Evolutionary conservation across 164 flowering plant species (phyloP), one percentile per base, ranked within the genome.

Genomic region (Berberis thunbergii): DNA sequence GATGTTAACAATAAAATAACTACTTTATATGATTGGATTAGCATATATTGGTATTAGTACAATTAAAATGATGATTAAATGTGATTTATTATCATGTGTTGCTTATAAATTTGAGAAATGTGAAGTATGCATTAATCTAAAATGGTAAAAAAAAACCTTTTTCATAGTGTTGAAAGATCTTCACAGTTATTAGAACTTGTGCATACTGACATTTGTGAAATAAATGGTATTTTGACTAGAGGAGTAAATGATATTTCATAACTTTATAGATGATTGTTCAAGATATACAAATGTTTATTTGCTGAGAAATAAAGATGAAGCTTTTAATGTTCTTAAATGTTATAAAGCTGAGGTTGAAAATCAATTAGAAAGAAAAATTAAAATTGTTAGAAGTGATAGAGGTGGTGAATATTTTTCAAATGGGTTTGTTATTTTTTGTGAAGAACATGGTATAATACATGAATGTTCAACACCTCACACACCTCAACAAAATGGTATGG

Each of bases 331-430:
- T 26, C 61, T 61, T 57, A 41, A 39, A 42, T 9, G 42, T 10
- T 70, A 45, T 12, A 71, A 71, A 43, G 57, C 45, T 4, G 54
- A 61, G 39, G 66, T 57, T 42, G 64, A 57, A 11, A 62, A 40
- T 7, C 55, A 71, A 67, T 4, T 41, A 2, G 54, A 61, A 12
- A 44, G 42, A n/a, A 71, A 67, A 57, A 50, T 67, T 3, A 63
- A 71, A 52, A 43, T 10, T 3, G 1, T 44, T 11, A 38, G 67
- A 12, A 48, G 54, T 44, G 67, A 67, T 58, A 57, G 67, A 45
- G 69, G 73, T 44, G 73, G 70, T 41, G 62, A 66, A 48, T 71
- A 71, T 58, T 52, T 4, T 50, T 12, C 56, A 41, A 58, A 45
- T 10, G 43, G 54, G 7, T 3, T 43, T 13, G 12, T 12, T 0